These are phyloP conservation scores for Torulaspora gathmanii DNA, from an alignment of 805 yeast species.

Conservation along the genomic window DNA sequence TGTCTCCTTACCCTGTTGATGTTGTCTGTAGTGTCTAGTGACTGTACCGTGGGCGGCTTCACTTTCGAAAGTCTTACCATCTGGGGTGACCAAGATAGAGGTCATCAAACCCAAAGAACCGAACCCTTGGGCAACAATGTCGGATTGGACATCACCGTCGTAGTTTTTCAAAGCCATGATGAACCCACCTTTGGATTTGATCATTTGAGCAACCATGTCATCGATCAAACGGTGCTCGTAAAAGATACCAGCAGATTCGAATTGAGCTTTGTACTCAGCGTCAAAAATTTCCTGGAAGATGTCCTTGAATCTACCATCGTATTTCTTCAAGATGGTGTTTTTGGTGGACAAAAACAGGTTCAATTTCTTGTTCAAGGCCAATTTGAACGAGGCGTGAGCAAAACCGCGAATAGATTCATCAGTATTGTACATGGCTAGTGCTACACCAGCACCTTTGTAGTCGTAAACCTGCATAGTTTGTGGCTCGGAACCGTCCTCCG, in stretches of 20 bases:
- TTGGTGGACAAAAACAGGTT: slow-evolving; percentile 69
- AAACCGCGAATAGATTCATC: slow-evolving; percentile 72
- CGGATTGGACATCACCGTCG: slow-evolving; percentile 83
- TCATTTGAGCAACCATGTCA: slow-evolving; percentile 87
- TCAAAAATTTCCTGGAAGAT: slow-evolving; percentile 68
- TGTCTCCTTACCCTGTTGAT: slow-evolving; percentile 76
- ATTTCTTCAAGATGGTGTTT: slow-evolving; percentile 75
- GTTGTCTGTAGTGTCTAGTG: slow-evolving; percentile 79
- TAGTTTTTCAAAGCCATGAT: slow-evolving; percentile 78
- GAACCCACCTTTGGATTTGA: slow-evolving; percentile 78
- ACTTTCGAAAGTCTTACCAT: slow-evolving; percentile 79
- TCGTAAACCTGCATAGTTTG: slow-evolving; percentile 48
- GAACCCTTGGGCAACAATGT: slow-evolving; percentile 82
- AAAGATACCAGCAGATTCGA: slow-evolving; percentile 58
- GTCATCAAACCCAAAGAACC: slow-evolving; percentile 84
- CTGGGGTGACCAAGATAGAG: slow-evolving; percentile 76
- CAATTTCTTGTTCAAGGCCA: slow-evolving; percentile 60
- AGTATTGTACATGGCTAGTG: slow-evolving; percentile 78
- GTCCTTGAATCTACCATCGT: slow-evolving; percentile 79
- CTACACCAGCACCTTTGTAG: slow-evolving; percentile 60
- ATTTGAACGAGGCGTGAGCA: slow-evolving; percentile 74
- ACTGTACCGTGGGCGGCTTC: slow-evolving; percentile 90
- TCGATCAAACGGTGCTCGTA: slow-evolving; percentile 81
- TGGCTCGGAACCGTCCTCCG: slow-evolving; percentile 51
- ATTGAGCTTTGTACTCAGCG: slow-evolving; percentile 48